These are phyloP conservation scores for Lagerstroemia fauriei DNA, from an alignment of 441 rosid species.

Conservation along the genomic window DNA sequence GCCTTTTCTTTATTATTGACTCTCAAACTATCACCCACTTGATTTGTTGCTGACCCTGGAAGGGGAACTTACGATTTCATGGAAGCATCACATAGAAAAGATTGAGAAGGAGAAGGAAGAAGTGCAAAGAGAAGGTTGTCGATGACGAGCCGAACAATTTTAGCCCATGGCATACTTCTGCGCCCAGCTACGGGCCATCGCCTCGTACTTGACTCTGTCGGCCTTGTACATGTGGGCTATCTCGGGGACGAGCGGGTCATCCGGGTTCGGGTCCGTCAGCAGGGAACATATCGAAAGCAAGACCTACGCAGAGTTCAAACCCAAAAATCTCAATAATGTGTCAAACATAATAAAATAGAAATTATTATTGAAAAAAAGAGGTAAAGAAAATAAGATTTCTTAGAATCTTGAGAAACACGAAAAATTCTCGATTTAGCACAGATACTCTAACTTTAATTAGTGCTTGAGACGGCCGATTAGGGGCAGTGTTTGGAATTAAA, in stretches of 20 bases:
- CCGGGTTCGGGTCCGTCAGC: constrained; percentile 42
- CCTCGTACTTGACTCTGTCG: constrained; percentile 34
- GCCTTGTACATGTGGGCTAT: constrained; percentile 44
- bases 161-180: constrained; percentile 48
- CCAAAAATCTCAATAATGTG: background rate
- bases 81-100: too few species aligned
- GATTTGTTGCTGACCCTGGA: too few species aligned
- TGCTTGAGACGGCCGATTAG: constrained; percentile 44
- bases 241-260: constrained; percentile 44
- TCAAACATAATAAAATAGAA: background rate
- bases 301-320: constrained; percentile 27
- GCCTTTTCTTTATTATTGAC: too few species aligned
- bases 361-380: too few species aligned
- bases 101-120: too few species aligned
- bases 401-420: constrained; percentile 33
- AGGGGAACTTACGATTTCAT: too few species aligned
- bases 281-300: constrained; percentile 39
- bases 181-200: constrained; percentile 43
- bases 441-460: constrained; percentile 19
- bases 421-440: too few species aligned
- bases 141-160: background rate
- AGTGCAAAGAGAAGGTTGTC: too few species aligned
- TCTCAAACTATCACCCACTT: too few species aligned
- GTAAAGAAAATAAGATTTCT: too few species aligned
- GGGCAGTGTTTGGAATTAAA: constrained; percentile 7